These are phyloP conservation scores for Guyanaporus albipodus DNA, from an alignment of 768 basidiomycete genomes.

Conservation along the genomic window DNA sequence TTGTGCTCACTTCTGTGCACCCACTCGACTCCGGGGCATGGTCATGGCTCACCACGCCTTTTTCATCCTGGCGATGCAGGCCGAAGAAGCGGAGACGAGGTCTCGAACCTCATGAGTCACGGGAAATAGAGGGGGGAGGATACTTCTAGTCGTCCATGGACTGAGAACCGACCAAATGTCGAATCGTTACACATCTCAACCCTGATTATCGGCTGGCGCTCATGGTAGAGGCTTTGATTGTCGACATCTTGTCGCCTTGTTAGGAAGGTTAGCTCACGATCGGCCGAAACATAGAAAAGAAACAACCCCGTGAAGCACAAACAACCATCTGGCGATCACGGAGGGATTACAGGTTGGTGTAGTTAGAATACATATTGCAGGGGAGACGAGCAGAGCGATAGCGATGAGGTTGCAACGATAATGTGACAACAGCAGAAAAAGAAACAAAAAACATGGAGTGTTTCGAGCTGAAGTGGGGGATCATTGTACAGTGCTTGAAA, in stretches of 20 bases:
- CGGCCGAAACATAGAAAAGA: slow-evolving; percentile 3
- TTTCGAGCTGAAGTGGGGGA: too few relatives aligned
- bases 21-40: slow-evolving; percentile 13
- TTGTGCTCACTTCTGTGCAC: slow-evolving; percentile 3
- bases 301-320: slow-evolving; percentile 21
- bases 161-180: background rate
- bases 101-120: slow-evolving; percentile 10
- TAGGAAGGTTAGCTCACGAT: slow-evolving; percentile 15
- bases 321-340: slow-evolving; percentile 2
- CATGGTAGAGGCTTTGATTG: slow-evolving; percentile 9
- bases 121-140: slow-evolving; percentile 5
- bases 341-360: slow-evolving; percentile 8
- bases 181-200: background rate
- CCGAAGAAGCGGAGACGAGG: slow-evolving; percentile 7
- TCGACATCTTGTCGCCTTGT: slow-evolving; percentile 9
- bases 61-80: slow-evolving; percentile 20
- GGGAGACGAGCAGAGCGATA: slow-evolving; percentile 7
- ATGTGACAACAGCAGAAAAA: slow-evolving; percentile 10
- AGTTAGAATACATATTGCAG: slow-evolving; percentile 18
- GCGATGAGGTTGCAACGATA: slow-evolving; percentile 7
- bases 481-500: too few relatives aligned
- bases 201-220: slow-evolving; percentile 16
- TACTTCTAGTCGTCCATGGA: slow-evolving; percentile 9
- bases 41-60: slow-evolving; percentile 10
- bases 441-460: slow-evolving; percentile 1